Conservation (phyloP, 2,329 filamentous ascomycete species). For the Cytospora mali region DNA sequence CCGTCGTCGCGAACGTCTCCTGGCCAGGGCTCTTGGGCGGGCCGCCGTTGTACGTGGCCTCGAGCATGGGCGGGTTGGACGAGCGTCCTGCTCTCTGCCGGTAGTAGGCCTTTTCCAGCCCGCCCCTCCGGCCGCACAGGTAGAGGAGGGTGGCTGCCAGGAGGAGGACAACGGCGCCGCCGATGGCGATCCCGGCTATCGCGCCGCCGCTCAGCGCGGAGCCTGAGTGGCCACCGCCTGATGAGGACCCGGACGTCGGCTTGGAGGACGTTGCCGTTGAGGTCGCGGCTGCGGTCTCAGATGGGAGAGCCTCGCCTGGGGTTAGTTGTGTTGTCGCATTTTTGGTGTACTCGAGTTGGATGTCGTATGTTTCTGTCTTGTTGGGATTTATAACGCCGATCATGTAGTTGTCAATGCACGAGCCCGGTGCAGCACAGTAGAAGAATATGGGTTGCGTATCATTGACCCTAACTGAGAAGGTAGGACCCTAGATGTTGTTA, state of each 20-base stretch:
- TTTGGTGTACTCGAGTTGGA: conserved; percentile 50
- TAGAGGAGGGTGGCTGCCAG: conserved; percentile 51
- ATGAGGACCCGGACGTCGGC: conserved; percentile 23
- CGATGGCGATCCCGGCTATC: conserved; percentile 63
- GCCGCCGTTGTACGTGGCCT: conserved; percentile 32
- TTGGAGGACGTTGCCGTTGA: conserved; percentile 25
- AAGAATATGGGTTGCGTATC: conserved; percentile 67
- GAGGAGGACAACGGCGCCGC: conserved; percentile 48
- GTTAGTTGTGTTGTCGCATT: conserved; percentile 55
- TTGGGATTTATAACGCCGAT: conserved; percentile 75
- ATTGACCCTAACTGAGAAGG: conserved; percentile 53
- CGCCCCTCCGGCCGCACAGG: conserved; percentile 47
- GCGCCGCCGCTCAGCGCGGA: conserved; percentile 43
- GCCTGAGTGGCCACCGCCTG: conserved; percentile 21
- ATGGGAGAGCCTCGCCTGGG: conserved; percentile 58
- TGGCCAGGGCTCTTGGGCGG: conserved; percentile 41
- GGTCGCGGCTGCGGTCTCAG: conserved; percentile 41
- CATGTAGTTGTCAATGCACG: conserved; percentile 69
- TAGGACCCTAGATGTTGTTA: conserved; percentile 42
- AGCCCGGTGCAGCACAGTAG: conserved; percentile 69
- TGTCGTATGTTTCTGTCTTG: conserved; percentile 48
- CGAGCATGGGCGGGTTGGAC: conserved; percentile 34
- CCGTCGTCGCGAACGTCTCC: conserved; percentile 33
- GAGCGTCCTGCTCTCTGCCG: conserved; percentile 29
- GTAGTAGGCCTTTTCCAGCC: conserved; percentile 41